A percentile compares a stretch with the other conserved stretches of the same genome.
Evolutionary conservation across 75 land plant species (phyloP).

Genomic region (Picea glauca): DNA sequence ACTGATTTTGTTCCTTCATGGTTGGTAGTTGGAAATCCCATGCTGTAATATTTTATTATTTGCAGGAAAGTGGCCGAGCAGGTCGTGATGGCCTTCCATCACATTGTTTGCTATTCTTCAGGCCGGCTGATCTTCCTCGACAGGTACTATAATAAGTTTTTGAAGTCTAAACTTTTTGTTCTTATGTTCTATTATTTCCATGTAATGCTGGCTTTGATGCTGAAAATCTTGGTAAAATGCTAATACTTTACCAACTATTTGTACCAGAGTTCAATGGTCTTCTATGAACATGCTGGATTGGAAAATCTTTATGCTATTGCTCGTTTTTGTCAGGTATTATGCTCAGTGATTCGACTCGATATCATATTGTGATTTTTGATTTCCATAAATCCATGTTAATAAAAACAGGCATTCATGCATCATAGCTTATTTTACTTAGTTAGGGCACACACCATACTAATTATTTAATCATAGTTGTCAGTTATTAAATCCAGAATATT

Average conservation of each 20-base stretch:
- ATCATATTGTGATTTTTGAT: not conserved
- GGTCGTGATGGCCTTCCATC: constrained; percentile 99
- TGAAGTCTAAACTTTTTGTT: not conserved
- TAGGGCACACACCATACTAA: not conserved
- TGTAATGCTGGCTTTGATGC: not conserved
- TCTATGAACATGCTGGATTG: constrained; percentile 87
- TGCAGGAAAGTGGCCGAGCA: constrained; percentile 99
- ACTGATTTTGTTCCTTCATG: not conserved
- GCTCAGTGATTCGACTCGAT: not conserved
- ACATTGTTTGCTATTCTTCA: constrained; percentile 80
- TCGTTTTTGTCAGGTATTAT: constrained; percentile 81
- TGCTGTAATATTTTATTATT: not conserved
- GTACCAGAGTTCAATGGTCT: constrained; percentile 95
- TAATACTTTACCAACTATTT: constrained; percentile 1
- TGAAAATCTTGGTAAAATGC: not conserved
- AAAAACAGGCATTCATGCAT: not conserved
- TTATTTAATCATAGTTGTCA: too few relatives aligned
- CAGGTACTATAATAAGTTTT: constrained; percentile 46
- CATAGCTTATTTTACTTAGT: not conserved
- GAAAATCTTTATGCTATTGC: constrained; percentile 92
- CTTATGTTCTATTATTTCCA: not conserved
- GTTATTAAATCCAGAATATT: not conserved
- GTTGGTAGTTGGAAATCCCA: not conserved
- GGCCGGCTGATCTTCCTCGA: constrained; percentile 94
- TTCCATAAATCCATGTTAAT: not conserved